Evolutionary conservation across 129 eudicot species (phyloP).

Genomic region (Gnaphalium uliginosum): DNA sequence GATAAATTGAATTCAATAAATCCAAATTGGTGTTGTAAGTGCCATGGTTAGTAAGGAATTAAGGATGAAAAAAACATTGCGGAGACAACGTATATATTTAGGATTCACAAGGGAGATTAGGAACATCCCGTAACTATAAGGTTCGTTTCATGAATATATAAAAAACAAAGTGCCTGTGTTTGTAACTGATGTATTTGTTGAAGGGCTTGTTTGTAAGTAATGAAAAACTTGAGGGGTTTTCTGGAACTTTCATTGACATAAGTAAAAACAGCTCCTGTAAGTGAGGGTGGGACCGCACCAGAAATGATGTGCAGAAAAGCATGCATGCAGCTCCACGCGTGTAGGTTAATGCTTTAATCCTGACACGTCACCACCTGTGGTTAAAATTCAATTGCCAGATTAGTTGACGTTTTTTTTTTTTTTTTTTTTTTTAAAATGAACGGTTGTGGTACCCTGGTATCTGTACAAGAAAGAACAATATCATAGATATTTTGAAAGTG

Average conservation of each 20-base stretch:
- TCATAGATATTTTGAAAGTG: no score
- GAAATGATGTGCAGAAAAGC: slow-evolving; percentile 15
- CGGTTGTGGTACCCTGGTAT: slow-evolving; percentile 5
- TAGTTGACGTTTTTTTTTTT: no score
- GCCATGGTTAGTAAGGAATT: no score
- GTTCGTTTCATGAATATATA: no score
- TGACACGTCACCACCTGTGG: slow-evolving; percentile 19
- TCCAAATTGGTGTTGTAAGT: no score
- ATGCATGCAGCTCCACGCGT: slow-evolving; percentile 31
- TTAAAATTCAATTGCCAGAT: neutral
- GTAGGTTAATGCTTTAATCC: slow-evolving; percentile 4
- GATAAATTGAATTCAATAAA: no score
- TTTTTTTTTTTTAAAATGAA: neutral
- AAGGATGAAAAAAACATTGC: no score
- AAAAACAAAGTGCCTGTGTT: no score
- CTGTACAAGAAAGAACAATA: neutral
- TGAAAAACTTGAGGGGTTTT: neutral
- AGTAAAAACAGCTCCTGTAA: no score
- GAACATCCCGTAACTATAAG: no score
- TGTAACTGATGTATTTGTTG: neutral
- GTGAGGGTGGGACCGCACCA: neutral
- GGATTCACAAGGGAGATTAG: no score
- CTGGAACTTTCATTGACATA: neutral
- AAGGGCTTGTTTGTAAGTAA: neutral
- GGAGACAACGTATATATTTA: no score